Conservation (phyloP, 306 rosid species). For the Parietaria judaica region DNA sequence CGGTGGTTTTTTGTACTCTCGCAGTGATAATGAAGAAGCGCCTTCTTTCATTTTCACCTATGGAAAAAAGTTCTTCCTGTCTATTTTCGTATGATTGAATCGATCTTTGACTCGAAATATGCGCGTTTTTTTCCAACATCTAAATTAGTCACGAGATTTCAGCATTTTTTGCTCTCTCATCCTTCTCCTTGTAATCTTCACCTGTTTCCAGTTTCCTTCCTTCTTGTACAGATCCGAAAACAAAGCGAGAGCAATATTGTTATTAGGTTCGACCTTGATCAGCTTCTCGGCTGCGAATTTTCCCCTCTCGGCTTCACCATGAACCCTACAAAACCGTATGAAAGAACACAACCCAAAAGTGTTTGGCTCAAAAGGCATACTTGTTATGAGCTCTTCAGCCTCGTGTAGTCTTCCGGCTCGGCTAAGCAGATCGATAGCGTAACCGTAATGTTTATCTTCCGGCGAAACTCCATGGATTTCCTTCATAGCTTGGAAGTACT, state of each 20-base stretch:
- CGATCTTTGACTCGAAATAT: constrained; percentile 43
- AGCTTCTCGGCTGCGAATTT: constrained; percentile 41
- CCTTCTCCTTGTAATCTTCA: constrained; percentile 39
- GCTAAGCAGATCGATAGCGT: constrained; percentile 43
- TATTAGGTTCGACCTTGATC: constrained; percentile 48
- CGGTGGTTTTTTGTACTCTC: constrained; percentile 36
- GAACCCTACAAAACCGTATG: constrained; percentile 43
- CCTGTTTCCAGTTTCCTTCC: constrained; percentile 46
- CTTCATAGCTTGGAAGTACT: constrained; percentile 38
- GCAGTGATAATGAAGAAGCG: constrained; percentile 45
- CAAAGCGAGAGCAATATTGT: constrained; percentile 40
- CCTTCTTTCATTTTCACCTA: constrained; percentile 33
- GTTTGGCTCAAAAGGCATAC: constrained; percentile 49
- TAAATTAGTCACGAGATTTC: constrained; percentile 48
- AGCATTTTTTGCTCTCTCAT: constrained; percentile 33
- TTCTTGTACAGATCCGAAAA: constrained; percentile 45
- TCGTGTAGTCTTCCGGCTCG: constrained; percentile 45
- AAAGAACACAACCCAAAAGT: constrained; percentile 58
- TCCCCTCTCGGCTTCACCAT: constrained; percentile 43
- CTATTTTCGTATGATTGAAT: constrained; percentile 46
- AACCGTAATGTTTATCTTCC: constrained; percentile 41
- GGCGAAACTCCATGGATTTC: constrained; percentile 44
- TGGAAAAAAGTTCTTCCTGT: constrained; percentile 30
- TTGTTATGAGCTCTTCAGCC: constrained; percentile 38
- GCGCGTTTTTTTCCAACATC: constrained; percentile 47